These are phyloP conservation scores for Penicillium egyptiacum DNA, from an alignment of 495 filamentous ascomycete species.

Conservation along the genomic window DNA sequence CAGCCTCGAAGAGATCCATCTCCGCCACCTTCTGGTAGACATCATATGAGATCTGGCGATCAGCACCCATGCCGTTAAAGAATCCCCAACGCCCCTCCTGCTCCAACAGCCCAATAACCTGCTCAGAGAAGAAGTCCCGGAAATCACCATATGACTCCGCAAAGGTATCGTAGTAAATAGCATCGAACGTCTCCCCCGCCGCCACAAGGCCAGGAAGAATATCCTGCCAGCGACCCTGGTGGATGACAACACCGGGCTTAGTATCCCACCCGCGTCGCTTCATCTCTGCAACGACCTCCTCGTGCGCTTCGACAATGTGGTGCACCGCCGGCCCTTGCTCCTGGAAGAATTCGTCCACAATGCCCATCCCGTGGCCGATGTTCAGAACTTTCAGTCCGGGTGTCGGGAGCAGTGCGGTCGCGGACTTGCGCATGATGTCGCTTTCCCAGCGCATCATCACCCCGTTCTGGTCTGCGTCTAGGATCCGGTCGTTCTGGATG, in stretches of 20 bases:
- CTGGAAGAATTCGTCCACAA: conserved; percentile 84
- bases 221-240: conserved; percentile 83
- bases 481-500: conserved; percentile 70
- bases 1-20: conserved; percentile 87
- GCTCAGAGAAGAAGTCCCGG: conserved; percentile 83
- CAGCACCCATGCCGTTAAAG: conserved; percentile 94
- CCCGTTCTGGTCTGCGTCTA: conserved; percentile 79
- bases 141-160: conserved; percentile 88
- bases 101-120: conserved; percentile 75
- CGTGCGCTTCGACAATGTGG: conserved; percentile 93
- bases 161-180: conserved; percentile 97
- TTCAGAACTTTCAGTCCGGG: conserved; percentile 75
- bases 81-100: conserved; percentile 78
- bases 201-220: conserved; percentile 68
- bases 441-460: conserved; percentile 99
- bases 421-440: conserved; percentile 79
- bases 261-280: conserved; percentile 60
- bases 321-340: conserved; percentile 61
- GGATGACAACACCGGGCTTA: conserved; percentile 62
- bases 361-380: conserved; percentile 95
- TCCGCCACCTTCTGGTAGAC: conserved; percentile 92
- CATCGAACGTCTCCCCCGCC: conserved; percentile 75
- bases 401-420: conserved; percentile 59
- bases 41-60: conserved; percentile 90
- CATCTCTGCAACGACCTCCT: conserved; percentile 73